Conservation (phyloP, 768 basidiomycete species). For the Tulasnella sp. region DNA sequence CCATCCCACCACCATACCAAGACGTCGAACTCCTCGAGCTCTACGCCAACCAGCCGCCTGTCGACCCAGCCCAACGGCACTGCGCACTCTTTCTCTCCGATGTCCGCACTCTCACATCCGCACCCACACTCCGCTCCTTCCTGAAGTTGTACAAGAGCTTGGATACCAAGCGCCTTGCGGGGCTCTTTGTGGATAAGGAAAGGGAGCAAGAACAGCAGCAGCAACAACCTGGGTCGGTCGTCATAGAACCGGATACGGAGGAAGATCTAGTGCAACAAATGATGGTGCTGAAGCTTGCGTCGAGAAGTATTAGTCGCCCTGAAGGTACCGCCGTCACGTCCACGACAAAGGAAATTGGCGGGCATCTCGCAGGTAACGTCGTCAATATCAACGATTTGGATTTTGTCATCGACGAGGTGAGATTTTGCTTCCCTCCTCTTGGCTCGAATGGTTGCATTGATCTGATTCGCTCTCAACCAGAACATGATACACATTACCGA, state of each 20-base stretch:
- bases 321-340: constrained; percentile 21
- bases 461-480: constrained; percentile 38
- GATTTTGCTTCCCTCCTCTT: constrained; percentile 21
- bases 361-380: constrained; percentile 69
- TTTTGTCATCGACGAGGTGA: constrained; percentile 86
- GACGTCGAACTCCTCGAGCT: constrained; percentile 49
- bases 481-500: constrained; percentile 96
- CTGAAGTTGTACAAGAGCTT: constrained; percentile 92
- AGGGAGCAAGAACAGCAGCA: constrained; percentile 25
- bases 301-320: constrained; percentile 54
- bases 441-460: no score
- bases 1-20: constrained; percentile 89
- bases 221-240: no score
- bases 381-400: constrained; percentile 88
- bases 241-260: constrained; percentile 41
- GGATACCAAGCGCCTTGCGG: constrained; percentile 80
- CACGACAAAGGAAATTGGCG: constrained; percentile 26
- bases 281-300: constrained; percentile 90
- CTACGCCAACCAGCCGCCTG: constrained; percentile 32
- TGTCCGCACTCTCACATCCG: constrained; percentile 58
- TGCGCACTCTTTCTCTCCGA: constrained; percentile 74
- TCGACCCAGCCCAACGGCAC: constrained; percentile 76
- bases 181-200: constrained; percentile 59
- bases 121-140: constrained; percentile 80
- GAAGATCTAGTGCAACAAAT: constrained; percentile 92